Evolutionary conservation across 2,329 filamentous ascomycete genomes (phyloP).

Genomic region (Fusarium chlamydosporum): DNA sequence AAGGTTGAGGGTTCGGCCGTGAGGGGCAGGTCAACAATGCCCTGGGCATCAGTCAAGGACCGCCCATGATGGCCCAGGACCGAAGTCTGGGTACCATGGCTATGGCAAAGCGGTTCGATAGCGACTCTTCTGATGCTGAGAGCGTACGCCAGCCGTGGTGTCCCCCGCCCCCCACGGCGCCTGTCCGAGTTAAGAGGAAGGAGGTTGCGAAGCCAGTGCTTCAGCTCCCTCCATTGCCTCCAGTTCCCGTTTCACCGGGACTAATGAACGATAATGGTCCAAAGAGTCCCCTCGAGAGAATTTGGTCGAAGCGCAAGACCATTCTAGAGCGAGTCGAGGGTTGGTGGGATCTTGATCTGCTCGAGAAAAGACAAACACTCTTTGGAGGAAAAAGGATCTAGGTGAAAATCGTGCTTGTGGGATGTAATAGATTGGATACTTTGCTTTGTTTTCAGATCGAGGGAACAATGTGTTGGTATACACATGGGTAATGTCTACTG

Average conservation of each 20-base stretch:
- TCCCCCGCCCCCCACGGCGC: slow-evolving; percentile 57
- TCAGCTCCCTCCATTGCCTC: slow-evolving; percentile 52
- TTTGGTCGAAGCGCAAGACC: slow-evolving; percentile 61
- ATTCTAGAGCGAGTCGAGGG: slow-evolving; percentile 65
- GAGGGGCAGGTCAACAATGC: slow-evolving; percentile 48
- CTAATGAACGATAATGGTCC: slow-evolving; percentile 33
- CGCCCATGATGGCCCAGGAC: slow-evolving; percentile 44
- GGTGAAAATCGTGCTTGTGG: slow-evolving; percentile 25
- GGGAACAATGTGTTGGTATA: slow-evolving; percentile 23
- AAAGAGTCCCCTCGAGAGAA: slow-evolving; percentile 48
- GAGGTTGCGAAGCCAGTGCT: slow-evolving; percentile 50
- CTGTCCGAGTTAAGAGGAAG: slow-evolving; percentile 47
- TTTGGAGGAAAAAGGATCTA: slow-evolving; percentile 48
- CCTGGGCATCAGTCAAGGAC: slow-evolving; percentile 37
- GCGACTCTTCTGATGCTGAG: slow-evolving; percentile 53
- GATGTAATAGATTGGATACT: slow-evolving; percentile 38
- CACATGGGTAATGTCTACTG: slow-evolving; percentile 51
- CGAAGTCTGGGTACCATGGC: slow-evolving; percentile 58
- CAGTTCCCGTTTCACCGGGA: slow-evolving; percentile 44
- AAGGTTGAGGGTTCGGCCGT: slow-evolving; percentile 64
- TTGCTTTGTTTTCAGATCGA: slow-evolving; percentile 27
- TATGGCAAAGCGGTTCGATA: slow-evolving; percentile 54
- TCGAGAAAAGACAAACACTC: slow-evolving; percentile 61
- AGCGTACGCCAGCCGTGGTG: slow-evolving; percentile 51
- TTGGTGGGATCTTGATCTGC: slow-evolving; percentile 68